Conservation (phyloP, 352 stramenopile genomes). For the Phytopythium vexans region DNA sequence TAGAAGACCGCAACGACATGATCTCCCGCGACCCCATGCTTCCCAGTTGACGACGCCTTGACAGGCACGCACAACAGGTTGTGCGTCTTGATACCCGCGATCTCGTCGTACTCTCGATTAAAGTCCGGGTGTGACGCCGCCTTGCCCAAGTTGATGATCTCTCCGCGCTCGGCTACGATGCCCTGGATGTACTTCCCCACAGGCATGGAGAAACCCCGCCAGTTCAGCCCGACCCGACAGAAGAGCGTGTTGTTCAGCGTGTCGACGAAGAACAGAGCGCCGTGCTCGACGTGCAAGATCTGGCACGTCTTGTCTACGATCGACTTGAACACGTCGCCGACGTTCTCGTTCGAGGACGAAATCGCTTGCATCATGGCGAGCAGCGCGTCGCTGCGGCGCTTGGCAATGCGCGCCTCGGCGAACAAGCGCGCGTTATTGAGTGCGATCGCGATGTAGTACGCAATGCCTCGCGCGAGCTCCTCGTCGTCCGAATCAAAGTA, state of each 20-base stretch:
- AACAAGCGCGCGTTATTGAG: conserved; percentile 68
- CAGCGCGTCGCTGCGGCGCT: conserved; percentile 63
- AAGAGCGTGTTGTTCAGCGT: conserved; percentile 65
- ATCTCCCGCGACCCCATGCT: conserved; percentile 37
- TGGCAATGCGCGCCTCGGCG: conserved; percentile 46
- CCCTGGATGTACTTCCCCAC: conserved; percentile 70
- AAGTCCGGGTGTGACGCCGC: conserved; percentile 62
- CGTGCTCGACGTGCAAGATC: conserved; percentile 57
- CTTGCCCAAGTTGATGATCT: conserved; percentile 45
- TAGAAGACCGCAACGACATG: conserved; percentile 79
- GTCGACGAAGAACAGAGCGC: conserved; percentile 78
- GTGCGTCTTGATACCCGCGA: conserved; percentile 56
- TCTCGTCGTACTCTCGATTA: conserved; percentile 56
- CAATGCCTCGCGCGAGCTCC: conserved; percentile 55
- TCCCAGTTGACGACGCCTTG: conserved; percentile 25
- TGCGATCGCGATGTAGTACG: conserved; percentile 63
- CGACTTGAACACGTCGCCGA: conserved; percentile 39
- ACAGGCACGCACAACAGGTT: conserved; percentile 76
- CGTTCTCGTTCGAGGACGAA: conserved; percentile 45
- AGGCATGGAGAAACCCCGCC: conserved; percentile 66
- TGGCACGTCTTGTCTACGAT: conserved; percentile 42
- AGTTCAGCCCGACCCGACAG: conserved; percentile 58
- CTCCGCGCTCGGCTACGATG: conserved; percentile 55
- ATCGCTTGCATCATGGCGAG: conserved; percentile 58
- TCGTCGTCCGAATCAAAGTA: conserved; percentile 77